Conservation (phyloP, 495 filamentous ascomycete genomes). For the Glutinoglossum americanum region DNA sequence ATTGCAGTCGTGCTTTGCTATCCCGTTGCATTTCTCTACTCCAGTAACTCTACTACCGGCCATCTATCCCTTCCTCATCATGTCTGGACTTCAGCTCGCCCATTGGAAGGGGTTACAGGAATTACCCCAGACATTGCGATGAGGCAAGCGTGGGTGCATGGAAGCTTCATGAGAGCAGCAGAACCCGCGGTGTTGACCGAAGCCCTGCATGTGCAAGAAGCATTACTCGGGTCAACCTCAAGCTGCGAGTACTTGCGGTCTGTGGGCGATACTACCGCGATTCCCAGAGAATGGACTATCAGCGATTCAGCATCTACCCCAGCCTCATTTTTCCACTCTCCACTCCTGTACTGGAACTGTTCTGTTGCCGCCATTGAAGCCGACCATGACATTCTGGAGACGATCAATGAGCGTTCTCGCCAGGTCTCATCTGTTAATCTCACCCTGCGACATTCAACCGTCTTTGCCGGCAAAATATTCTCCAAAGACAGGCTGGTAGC, state of each 20-base stretch:
- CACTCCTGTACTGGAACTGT: conserved; percentile 53
- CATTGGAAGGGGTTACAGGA: conserved; percentile 21
- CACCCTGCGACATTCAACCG: conserved; percentile 46
- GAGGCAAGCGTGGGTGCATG: conserved; percentile 29
- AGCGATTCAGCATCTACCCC: conserved; percentile 4
- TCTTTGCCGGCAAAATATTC: conserved; percentile 55
- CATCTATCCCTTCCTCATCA: conserved; percentile 43
- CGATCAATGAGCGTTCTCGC: conserved; percentile 35
- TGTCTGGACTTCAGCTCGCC: conserved; percentile 53
- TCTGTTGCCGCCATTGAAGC: conserved; percentile 28
- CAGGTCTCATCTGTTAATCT: conserved; percentile 39
- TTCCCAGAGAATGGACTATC: conserved; percentile 15
- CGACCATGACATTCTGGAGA: conserved; percentile 36
- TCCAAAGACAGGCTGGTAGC: conserved; percentile 35
- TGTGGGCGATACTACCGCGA: conserved; percentile 8
- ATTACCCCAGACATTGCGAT: conserved; percentile 23
- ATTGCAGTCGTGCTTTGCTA: conserved; percentile 40
- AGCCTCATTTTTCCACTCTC: conserved; percentile 39
- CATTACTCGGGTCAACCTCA: conserved; percentile 23
- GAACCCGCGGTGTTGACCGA: conserved; percentile 34
- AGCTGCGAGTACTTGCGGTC: background rate
- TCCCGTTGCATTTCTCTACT: conserved; percentile 45
- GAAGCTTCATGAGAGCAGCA: conserved; percentile 48
- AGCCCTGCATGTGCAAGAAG: conserved; percentile 40
- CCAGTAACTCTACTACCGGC: conserved; percentile 30